These are phyloP conservation scores for Maudiozyma pseudohumilis DNA, from an alignment of 805 yeast genomes.

Conservation along the genomic window DNA sequence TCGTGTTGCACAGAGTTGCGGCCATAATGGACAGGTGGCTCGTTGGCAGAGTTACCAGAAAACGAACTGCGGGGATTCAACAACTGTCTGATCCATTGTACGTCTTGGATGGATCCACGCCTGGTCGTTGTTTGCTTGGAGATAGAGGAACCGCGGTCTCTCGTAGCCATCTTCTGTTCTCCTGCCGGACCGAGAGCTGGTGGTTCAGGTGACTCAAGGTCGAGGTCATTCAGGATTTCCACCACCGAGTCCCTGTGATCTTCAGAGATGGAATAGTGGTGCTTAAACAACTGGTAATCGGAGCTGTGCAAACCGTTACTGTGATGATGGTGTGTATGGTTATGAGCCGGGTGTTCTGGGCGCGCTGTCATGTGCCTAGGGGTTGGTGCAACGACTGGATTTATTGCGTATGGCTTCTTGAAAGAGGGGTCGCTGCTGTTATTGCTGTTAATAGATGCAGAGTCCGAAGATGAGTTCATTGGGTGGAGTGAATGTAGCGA, in stretches of 20 bases:
- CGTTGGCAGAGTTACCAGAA: constrained; percentile 21
- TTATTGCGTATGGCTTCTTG: no score
- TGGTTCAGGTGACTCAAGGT: constrained; percentile 7
- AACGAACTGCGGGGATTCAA: constrained; percentile 30
- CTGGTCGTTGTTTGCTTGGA: constrained; percentile 7
- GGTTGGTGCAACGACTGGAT: no score
- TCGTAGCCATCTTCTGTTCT: not conserved
- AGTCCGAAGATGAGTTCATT: no score
- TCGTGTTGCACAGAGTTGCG: not conserved
- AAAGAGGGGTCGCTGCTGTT: no score
- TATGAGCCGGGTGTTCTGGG: no score
- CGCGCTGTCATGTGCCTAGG: no score
- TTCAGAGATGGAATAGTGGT: constrained; percentile 23
- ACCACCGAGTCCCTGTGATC: constrained; percentile 16
- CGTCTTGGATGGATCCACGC: constrained; percentile 26
- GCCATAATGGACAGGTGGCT: constrained; percentile 6
- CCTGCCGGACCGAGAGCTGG: not conserved
- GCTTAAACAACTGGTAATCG: constrained; percentile 19
- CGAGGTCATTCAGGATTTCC: constrained; percentile 17
- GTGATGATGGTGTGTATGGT: no score
- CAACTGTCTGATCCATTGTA: constrained; percentile 25
- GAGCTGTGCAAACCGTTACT: no score
- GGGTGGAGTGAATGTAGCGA: not conserved
- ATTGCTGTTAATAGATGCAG: no score
- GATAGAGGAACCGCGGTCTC: not conserved